These are phyloP conservation scores for Rutstroemia sydowiana DNA, from an alignment of 2,329 filamentous ascomycete species.

Conservation along the genomic window DNA sequence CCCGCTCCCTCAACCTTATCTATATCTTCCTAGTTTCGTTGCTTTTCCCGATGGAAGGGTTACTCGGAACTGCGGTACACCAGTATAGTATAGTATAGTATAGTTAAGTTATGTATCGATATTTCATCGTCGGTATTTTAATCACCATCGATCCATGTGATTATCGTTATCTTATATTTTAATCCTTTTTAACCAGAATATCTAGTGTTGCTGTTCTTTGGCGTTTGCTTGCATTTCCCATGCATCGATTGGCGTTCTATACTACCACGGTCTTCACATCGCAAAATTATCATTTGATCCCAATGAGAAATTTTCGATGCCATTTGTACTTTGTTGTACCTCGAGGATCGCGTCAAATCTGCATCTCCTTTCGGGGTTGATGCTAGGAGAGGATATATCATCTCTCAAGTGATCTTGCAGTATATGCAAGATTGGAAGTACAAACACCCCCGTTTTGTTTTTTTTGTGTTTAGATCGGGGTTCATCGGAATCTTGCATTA, in stretches of 20 bases:
- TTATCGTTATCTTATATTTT: neutral
- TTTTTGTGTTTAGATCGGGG: neutral
- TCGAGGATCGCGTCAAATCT: neutral
- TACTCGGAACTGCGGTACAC: too few relatives aligned
- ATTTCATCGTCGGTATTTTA: neutral
- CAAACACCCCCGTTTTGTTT: neutral
- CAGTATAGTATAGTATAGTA: too few relatives aligned
- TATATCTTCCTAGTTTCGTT: too few relatives aligned
- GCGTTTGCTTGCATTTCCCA: neutral
- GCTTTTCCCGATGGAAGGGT: too few relatives aligned
- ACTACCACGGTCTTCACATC: neutral
- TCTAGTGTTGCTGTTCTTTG: neutral
- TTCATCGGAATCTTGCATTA: conserved; percentile 6
- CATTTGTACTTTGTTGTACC: neutral
- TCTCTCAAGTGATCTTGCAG: conserved; percentile 1
- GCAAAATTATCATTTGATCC: neutral
- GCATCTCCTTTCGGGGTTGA: neutral
- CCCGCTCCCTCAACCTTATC: too few relatives aligned
- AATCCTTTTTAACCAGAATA: neutral
- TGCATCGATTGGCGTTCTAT: neutral
- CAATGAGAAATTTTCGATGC: neutral
- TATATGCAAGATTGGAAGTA: conserved; percentile 7
- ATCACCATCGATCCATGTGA: neutral
- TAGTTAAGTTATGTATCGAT: too few relatives aligned
- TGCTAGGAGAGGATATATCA: neutral